Conservation (phyloP, 2,329 filamentous ascomycete genomes). For the Fusarium anguioides region DNA sequence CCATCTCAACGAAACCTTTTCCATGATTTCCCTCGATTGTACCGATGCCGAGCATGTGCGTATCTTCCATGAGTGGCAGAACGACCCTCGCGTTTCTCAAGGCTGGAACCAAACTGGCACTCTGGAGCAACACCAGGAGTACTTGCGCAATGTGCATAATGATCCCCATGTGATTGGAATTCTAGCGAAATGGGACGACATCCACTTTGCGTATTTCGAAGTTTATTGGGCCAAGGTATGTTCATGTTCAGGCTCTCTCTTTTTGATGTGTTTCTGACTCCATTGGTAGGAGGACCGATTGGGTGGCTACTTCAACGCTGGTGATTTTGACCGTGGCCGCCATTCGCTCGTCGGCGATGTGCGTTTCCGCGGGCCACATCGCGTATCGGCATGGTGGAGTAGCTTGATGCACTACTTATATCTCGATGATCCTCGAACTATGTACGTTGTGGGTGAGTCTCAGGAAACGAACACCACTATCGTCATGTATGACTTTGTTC, state of each 20-base stretch:
- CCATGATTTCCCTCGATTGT: slow-evolving; percentile 79
- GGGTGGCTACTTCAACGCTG: slow-evolving; percentile 65
- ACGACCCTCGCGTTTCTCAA: slow-evolving; percentile 82
- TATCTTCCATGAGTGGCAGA: slow-evolving; percentile 84
- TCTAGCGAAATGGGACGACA: slow-evolving; percentile 77
- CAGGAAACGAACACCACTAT: slow-evolving; percentile 77
- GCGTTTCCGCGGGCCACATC: slow-evolving; percentile 68
- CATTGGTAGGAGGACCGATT: slow-evolving; percentile 62
- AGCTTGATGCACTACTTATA: slow-evolving; percentile 72
- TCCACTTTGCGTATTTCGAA: slow-evolving; percentile 81
- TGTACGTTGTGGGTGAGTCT: slow-evolving; percentile 73
- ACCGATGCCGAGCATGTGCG: slow-evolving; percentile 70
- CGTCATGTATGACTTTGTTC: slow-evolving; percentile 78
- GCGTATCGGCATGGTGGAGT: slow-evolving; percentile 71
- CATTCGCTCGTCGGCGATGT: slow-evolving; percentile 70
- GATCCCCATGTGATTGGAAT: slow-evolving; percentile 79
- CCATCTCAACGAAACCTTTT: slow-evolving; percentile 80
- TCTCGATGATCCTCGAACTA: slow-evolving; percentile 69
- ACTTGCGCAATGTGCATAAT: slow-evolving; percentile 73
- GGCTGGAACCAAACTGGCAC: slow-evolving; percentile 86
- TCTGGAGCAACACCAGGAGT: slow-evolving; percentile 77
- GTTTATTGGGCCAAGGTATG: slow-evolving; percentile 77
- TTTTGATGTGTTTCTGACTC: slow-evolving; percentile 1
- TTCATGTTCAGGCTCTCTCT: not conserved
- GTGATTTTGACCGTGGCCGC: slow-evolving; percentile 68